Evolutionary conservation across 169 alveolate genomes (phyloP).

Genomic region (Plasmodium gonderi): DNA sequence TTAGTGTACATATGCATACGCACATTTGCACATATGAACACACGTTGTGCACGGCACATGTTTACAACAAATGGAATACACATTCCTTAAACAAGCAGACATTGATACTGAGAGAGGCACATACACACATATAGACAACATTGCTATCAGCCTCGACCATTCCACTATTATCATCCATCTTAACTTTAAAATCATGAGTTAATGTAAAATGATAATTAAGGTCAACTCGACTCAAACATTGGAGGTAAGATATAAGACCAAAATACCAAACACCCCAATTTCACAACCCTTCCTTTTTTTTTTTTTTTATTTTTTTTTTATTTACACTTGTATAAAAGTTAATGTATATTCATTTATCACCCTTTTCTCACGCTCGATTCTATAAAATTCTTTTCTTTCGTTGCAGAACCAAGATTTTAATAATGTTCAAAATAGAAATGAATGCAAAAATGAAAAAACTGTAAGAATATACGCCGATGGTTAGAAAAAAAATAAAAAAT

Average conservation of each 20-base stretch:
- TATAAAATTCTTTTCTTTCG: background rate
- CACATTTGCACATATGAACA: background rate
- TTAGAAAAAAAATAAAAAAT: conserved; percentile 19
- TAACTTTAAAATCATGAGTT: conserved; percentile 65
- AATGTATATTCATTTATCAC: background rate
- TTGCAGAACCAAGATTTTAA: conserved; percentile 22
- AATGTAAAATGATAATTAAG: conserved; percentile 72
- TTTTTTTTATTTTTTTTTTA: background rate
- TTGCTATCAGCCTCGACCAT: background rate
- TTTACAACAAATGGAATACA: background rate
- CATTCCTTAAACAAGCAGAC: background rate
- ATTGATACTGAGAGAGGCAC: background rate
- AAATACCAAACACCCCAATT: background rate
- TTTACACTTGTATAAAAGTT: background rate
- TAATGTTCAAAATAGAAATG: background rate
- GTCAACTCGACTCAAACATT: conserved; percentile 59
- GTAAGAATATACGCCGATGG: conserved; percentile 74
- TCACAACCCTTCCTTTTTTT: background rate
- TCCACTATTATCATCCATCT: background rate
- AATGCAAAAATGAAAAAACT: background rate
- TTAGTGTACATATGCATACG: background rate
- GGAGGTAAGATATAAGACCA: conserved; percentile 49
- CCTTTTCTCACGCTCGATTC: background rate
- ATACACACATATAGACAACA: too few species aligned
- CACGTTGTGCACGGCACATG: background rate